These are phyloP conservation scores for Aegilops speltoides DNA, from an alignment of 176 grass and related monocot genomes.

Conservation along the genomic window DNA sequence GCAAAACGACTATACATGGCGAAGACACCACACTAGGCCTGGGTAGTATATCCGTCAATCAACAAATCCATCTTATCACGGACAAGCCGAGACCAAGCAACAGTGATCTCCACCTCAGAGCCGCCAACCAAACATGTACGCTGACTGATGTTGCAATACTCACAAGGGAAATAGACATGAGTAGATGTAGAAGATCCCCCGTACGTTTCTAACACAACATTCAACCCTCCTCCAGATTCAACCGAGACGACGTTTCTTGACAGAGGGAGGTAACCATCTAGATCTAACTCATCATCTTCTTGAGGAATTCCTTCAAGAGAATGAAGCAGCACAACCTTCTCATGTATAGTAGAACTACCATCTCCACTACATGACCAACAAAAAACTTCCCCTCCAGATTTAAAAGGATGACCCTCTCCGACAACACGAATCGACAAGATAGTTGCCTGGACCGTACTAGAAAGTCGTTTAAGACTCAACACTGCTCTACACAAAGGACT, in stretches of 20 bases:
- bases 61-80: not conserved
- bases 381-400: not conserved
- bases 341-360: not conserved
- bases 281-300: not conserved
- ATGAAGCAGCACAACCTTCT: not conserved
- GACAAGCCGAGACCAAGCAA: not conserved
- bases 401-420: not conserved
- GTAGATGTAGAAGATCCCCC: not conserved
- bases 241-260: not conserved
- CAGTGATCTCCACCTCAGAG: not conserved
- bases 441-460: not conserved
- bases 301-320: not conserved
- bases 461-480: not conserved
- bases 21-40: not conserved
- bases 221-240: not conserved
- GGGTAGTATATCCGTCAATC: not conserved
- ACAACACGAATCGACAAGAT: not conserved
- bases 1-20: not conserved
- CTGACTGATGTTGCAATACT: not conserved
- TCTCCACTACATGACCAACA: not conserved
- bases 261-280: not conserved
- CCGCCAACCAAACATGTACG: not conserved
- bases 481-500: not conserved
- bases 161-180: not conserved
- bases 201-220: not conserved